Base-by-base conservation (phyloP, 2,329 filamentous ascomycete genomes). In the Claviceps arundinis region DNA sequence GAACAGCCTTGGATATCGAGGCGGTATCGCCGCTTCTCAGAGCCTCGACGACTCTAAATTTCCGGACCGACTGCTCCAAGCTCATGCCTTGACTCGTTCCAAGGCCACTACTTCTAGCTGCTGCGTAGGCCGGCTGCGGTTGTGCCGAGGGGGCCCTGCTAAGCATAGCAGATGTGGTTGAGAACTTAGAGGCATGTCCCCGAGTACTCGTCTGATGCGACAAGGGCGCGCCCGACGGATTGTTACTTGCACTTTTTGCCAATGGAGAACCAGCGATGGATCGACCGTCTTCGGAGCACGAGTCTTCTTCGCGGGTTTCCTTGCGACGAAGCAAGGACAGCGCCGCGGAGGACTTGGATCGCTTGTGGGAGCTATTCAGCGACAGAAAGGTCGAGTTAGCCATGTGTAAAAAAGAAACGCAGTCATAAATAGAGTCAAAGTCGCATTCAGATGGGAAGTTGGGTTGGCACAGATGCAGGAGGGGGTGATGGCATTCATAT, bases 21-120 rank as follows among this genome's bases (percentile, higher is more conserved):
- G 84, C 84, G 0, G 89, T 95, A 65, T 98, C 91, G 51, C 93
- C 93, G 65, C 81, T 93, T 58, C 91, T 81, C 57, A 98, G 73
- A 43, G 90, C 86, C 70, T 97, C 93, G 64, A 97, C 95, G 47
- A 96, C 81, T 58, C 90, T 84, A 68, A 98, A 98, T 58, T 95
- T 90, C 64, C 86, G 82, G 50, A 98, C 89, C 0, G 91, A 96
- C 68, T 95, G 89, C 65, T 98, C 90, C 54, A 98, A 86, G 24
- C 81, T 82, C 38, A 64, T 68, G 26, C 66, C 69, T 61, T 73
- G 78, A 49, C 74, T 72, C 42, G 61, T 60, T 56, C 62, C 55
- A 50, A 60, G 63, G 54, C 65, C 55, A 59, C 65, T 52, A 60
- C 65, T 53, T 60, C 61, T 54, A 47, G 56, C 52, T 26, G 55